Evolutionary conservation across 768 basidiomycete genomes (phyloP).

Genomic region (Collybiopsis luxurians): DNA sequence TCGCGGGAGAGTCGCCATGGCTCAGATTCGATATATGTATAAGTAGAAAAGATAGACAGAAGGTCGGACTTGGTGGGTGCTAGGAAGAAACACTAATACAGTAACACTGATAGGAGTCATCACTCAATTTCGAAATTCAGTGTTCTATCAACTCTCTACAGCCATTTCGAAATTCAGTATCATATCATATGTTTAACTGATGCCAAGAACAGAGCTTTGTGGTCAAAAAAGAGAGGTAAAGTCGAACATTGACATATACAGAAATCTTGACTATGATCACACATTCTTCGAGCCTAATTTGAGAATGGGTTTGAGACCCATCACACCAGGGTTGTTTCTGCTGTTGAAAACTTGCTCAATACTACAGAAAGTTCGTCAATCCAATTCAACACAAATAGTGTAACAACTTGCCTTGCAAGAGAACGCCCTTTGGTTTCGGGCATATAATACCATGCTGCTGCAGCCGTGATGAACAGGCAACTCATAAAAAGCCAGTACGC

Average conservation of each 20-base stretch:
- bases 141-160: no score
- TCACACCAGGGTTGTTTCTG: not conserved
- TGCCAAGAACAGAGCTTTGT: no score
- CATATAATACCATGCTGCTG: not conserved
- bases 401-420: not conserved
- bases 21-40: conserved; percentile 6
- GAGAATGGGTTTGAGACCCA: no score
- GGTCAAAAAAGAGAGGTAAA: no score
- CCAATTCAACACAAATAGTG: not conserved
- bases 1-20: conserved; percentile 36
- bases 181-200: no score
- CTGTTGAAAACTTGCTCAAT: not conserved
- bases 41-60: not conserved
- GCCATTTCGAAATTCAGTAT: no score
- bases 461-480: not conserved
- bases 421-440: not conserved
- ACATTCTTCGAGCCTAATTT: no score
- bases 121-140: no score
- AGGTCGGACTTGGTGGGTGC: not conserved
- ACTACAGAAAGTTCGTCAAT: not conserved
- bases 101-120: no score
- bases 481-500: not conserved
- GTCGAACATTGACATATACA: no score
- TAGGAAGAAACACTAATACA: not conserved
- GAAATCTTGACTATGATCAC: no score